Evolutionary conservation across 2,329 filamentous ascomycete species (phyloP), one percentile per base, ranked within the genome.

Genomic region (Mariannaea elegans): DNA sequence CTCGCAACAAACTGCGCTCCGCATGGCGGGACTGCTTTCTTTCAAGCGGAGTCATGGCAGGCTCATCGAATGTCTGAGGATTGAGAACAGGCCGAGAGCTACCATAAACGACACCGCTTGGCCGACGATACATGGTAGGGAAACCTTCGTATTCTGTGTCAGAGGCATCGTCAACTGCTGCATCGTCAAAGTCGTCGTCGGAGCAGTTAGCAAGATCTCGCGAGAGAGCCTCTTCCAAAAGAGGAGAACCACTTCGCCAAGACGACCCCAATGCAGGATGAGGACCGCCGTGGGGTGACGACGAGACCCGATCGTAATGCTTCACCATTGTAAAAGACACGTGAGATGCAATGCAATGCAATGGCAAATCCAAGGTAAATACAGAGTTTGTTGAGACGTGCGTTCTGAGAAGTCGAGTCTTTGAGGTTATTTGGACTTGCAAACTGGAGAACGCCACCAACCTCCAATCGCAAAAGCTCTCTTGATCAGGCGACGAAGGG

Each of bases 41-140:
- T 71, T 90, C 88, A 7, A 80, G 72, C 46, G 80, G 79, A 13
- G 84, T 87, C 56, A 88, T 75, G 47, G 77, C 72, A 3, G 81
- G 76, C 46, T 83, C 81, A 16, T 80, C 78, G 13, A 77, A 59
- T 9, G 72, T 73, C 46, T 82, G 80, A 4, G 87, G 86, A 23
- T 92, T 84, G 59, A 96, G 82, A 4, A 90, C 85, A 3, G 90
- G 89, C 53, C 92, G 83, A 1, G 87, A 84, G 21, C 89, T 89
- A 12, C 90, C 90, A 60, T 86, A 91, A 27, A 90, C 88, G 41
- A 95, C 88, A 71, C 89, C 90, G 66, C 88, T 91, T 1, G 93
- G 92, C 44, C 93, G 86, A 55, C 91, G 87, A 77, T 95, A 97
- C 67, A 82, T 82, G 72, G 76, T 80, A 55, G 79, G 82, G n/a